These are phyloP conservation scores for Leccinum holopus DNA, from an alignment of 1,284 basidiomycete species.

Conservation along the genomic window DNA sequence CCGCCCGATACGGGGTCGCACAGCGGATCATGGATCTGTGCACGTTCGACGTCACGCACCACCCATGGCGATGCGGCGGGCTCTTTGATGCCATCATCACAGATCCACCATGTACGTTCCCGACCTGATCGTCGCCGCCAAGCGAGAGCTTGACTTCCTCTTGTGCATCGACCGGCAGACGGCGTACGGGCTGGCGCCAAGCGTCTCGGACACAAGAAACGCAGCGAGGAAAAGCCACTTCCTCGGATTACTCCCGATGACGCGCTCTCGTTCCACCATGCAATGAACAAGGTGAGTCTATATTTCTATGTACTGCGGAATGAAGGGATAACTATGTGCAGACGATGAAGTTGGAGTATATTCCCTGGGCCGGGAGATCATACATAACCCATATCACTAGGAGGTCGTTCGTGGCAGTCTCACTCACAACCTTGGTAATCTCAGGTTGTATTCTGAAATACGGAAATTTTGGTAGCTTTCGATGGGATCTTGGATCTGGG, in stretches of 20 bases:
- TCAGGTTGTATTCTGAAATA: too few species aligned
- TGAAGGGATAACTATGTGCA: too few species aligned
- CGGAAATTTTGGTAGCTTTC: too few species aligned
- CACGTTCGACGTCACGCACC: slow-evolving; percentile 87
- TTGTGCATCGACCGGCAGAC: slow-evolving; percentile 47
- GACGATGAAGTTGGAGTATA: too few species aligned
- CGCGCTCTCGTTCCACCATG: too few species aligned
- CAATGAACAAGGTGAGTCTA: too few species aligned
- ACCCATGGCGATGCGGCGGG: slow-evolving; percentile 86
- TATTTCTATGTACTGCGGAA: too few species aligned
- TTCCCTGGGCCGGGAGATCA: too few species aligned
- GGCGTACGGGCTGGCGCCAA: slow-evolving; percentile 97
- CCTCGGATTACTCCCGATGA: slow-evolving; percentile 24
- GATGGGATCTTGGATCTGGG: too few species aligned
- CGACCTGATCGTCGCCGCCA: neutral
- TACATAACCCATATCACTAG: too few species aligned
- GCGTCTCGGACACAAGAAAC: slow-evolving; percentile 76
- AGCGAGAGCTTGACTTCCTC: slow-evolving; percentile 1
- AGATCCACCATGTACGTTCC: slow-evolving; percentile 81
- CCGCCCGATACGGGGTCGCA: slow-evolving; percentile 81
- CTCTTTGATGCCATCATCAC: slow-evolving; percentile 95
- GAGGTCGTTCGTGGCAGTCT: too few species aligned
- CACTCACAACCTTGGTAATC: too few species aligned
- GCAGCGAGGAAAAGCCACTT: slow-evolving; percentile 43
- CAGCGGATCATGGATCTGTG: slow-evolving; percentile 80